phyloP scores from a whole-genome alignment of 768 basidiomycete genomes.

The Fomitopsis serialis region DNA sequence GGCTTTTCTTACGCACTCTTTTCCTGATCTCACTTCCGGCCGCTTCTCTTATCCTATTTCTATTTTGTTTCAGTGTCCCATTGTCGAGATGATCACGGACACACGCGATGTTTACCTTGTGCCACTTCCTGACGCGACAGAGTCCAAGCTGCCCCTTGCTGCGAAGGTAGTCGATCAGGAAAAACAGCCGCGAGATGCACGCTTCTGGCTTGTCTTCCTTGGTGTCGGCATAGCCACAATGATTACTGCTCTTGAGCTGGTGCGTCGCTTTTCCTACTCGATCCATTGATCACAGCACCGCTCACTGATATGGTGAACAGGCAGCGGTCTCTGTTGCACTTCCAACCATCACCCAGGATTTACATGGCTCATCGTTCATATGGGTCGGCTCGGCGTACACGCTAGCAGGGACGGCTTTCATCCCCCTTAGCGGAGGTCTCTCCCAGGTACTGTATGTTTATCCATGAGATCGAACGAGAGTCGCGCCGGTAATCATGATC shows the following conservation, averaged over 20 bases:
- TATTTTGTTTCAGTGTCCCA: too few species aligned
- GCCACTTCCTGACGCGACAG: too few species aligned
- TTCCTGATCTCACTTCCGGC: too few species aligned
- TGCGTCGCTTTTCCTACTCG: too few species aligned
- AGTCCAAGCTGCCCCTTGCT: too few species aligned
- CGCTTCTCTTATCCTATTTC: too few species aligned
- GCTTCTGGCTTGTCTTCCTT: constrained; percentile 1
- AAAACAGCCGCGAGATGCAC: not conserved
- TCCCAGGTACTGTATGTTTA: constrained; percentile 7
- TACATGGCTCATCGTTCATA: constrained; percentile 16
- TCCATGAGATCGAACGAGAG: not conserved
- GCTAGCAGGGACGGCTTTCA: constrained; percentile 27
- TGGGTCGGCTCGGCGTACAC: constrained; percentile 28
- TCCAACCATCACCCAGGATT: constrained; percentile 7
- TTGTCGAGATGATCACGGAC: too few species aligned
- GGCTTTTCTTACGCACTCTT: too few species aligned
- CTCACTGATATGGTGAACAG: not conserved
- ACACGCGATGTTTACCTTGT: too few species aligned
- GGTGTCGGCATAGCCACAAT: not conserved
- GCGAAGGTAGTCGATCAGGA: too few species aligned
- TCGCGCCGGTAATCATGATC: not conserved
- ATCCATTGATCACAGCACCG: too few species aligned
- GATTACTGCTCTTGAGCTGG: not conserved
- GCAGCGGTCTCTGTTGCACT: constrained; percentile 18
- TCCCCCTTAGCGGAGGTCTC: constrained; percentile 28